Evolutionary conservation across 441 rosid species (phyloP).

Genomic region (Pelargonium myrrhifolium): DNA sequence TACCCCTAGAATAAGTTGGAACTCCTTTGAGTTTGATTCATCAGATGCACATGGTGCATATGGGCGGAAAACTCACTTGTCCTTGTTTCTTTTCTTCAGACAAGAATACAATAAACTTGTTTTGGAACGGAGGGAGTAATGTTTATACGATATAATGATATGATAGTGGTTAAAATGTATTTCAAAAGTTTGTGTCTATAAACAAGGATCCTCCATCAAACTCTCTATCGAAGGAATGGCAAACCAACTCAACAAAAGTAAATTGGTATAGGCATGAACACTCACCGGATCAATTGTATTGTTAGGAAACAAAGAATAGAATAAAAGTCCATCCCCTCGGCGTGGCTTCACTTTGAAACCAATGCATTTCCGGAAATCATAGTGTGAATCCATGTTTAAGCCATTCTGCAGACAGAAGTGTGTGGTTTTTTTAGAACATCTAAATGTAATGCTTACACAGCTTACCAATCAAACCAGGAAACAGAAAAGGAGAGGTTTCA

Average conservation of each 20-base stretch:
- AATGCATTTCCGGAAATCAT: constrained; percentile 36
- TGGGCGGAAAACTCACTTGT: too few relatives aligned
- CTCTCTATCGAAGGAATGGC: background rate
- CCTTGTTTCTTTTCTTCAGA: background rate
- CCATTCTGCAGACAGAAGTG: constrained; percentile 7
- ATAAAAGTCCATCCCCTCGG: constrained; percentile 58
- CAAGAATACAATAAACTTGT: background rate
- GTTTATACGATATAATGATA: background rate
- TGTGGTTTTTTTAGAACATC: too few relatives aligned
- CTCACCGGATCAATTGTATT: constrained; percentile 51
- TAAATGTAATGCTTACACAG: too few relatives aligned
- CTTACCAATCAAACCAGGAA: background rate
- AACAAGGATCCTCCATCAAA: background rate
- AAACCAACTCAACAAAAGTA: background rate
- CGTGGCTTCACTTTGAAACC: constrained; percentile 56
- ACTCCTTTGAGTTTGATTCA: too few relatives aligned
- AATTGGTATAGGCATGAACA: constrained; percentile 4
- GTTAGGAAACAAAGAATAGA: constrained; percentile 52
- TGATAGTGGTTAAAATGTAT: background rate
- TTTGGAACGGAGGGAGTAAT: too few relatives aligned
- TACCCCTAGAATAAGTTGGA: too few relatives aligned
- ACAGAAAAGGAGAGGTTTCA: background rate
- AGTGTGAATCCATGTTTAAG: constrained; percentile 28
- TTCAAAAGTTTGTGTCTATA: background rate
- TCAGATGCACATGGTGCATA: too few relatives aligned